A percentile compares a stretch with the other conserved stretches of the same genome.
These are phyloP conservation scores for Giardia muris DNA, from an alignment of 208 protist species.

Conservation along the genomic window DNA sequence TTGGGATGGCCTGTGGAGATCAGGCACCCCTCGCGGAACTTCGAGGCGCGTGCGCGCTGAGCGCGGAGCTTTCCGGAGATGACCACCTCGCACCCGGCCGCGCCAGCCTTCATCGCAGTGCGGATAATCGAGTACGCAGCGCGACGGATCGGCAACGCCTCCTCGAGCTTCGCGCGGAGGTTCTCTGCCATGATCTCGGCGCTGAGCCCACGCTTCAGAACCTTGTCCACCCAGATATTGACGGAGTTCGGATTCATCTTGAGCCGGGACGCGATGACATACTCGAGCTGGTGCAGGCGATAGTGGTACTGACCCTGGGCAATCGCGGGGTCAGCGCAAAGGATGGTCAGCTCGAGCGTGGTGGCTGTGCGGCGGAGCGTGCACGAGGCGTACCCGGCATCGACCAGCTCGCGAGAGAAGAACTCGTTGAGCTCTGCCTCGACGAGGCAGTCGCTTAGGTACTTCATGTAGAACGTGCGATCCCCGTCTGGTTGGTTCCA, in stretches of 20 bases:
- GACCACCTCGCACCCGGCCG: constrained; percentile 91
- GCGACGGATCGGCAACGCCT: constrained; percentile 79
- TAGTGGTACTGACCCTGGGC: constrained; percentile 84
- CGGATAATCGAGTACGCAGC: constrained; percentile 92
- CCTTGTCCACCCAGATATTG: constrained; percentile 62
- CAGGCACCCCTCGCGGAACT: constrained; percentile 98
- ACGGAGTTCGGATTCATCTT: constrained; percentile 49
- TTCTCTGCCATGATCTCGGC: constrained; percentile 71
- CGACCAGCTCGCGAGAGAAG: constrained; percentile 84
- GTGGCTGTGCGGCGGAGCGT: constrained; percentile 69
- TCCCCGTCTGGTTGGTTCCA: not conserved
- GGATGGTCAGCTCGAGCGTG: constrained; percentile 93
- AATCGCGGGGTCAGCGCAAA: constrained; percentile 77
- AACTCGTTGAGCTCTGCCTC: constrained; percentile 98
- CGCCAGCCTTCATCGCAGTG: constrained; percentile 88
- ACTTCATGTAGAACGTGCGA: not conserved
- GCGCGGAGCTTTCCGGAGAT: constrained; percentile 94
- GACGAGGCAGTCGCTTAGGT: constrained; percentile 65
- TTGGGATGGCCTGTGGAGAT: constrained; percentile 74
- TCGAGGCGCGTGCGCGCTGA: constrained; percentile 94
- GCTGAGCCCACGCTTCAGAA: not conserved
- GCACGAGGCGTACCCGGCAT: constrained; percentile 65
- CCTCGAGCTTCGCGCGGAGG: constrained; percentile 87
- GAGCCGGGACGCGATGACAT: not conserved
- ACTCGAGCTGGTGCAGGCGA: constrained; percentile 59